A percentile compares a stretch with the other conserved stretches of the same genome.
Evolutionary conservation across 164 flowering plant species (phyloP).

Genomic region (Kingdonia uniflora): DNA sequence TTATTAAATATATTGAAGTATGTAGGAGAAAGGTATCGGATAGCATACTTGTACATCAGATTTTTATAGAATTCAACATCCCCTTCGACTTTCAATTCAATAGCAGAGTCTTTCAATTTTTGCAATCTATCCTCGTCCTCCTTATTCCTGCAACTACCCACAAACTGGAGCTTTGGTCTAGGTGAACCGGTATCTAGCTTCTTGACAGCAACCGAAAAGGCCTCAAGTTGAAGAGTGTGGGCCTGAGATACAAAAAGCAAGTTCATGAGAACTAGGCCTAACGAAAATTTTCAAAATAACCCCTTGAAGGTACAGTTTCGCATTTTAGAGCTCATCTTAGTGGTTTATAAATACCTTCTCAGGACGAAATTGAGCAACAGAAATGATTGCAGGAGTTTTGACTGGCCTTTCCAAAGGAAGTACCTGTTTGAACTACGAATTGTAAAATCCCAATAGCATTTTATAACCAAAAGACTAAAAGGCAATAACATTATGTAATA

Average conservation of each 20-base stretch:
- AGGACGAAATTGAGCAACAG: conserved; percentile 97
- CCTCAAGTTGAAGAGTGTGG: conserved; percentile 84
- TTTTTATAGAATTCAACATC: conserved; percentile 83
- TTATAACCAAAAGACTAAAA: too few relatives aligned
- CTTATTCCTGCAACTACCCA: conserved; percentile 89
- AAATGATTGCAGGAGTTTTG: conserved; percentile 39
- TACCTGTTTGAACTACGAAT: conserved; percentile 28
- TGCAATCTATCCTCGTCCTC: conserved; percentile 74
- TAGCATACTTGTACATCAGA: conserved; percentile 60
- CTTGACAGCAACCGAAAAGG: conserved; percentile 61
- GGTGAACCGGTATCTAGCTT: conserved; percentile 36
- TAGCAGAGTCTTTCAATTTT: conserved; percentile 55
- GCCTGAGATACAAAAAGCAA: conserved; percentile 39
- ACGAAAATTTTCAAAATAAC: too few relatives aligned
- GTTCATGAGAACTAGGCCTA: too few relatives aligned
- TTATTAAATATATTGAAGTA: too few relatives aligned
- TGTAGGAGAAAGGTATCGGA: not conserved
- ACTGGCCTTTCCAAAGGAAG: conserved; percentile 67
- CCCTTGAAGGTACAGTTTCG: conserved; percentile 2
- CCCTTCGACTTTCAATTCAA: conserved; percentile 42
- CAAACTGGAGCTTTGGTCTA: conserved; percentile 86
- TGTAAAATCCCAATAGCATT: not conserved
- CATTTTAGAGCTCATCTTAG: too few relatives aligned
- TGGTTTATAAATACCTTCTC: conserved; percentile 98
- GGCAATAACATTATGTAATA: too few relatives aligned